Percentiles rank a stretch among this genome's conserved stretches.
Evolutionary conservation across 352 stramenopile species (phyloP).

Genomic region (Blastocystis sp.): DNA sequence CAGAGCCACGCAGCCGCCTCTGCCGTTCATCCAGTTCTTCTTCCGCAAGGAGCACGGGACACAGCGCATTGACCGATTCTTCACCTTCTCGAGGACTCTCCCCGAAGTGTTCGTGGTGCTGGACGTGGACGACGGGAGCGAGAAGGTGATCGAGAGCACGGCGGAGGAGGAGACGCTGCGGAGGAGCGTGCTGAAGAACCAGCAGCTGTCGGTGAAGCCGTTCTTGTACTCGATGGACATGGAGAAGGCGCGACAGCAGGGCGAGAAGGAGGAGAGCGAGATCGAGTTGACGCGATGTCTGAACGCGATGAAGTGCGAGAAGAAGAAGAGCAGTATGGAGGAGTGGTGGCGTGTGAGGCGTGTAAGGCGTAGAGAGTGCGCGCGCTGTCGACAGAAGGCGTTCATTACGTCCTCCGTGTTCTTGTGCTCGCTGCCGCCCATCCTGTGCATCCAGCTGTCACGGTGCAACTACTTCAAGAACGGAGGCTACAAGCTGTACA

Average conservation of each 20-base stretch:
- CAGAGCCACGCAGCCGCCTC: neutral
- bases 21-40: neutral
- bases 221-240: conserved; percentile 5
- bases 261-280: neutral
- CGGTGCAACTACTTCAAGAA: neutral
- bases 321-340: neutral
- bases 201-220: neutral
- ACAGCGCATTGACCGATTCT: neutral
- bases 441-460: conserved; percentile 7
- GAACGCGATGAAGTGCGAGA: neutral
- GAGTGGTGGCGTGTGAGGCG: neutral
- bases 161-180: neutral
- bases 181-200: neutral
- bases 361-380: neutral
- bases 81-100: neutral
- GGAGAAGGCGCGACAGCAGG: neutral
- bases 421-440: conserved; percentile 9
- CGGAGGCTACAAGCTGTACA: neutral
- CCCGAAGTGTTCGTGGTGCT: neutral
- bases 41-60: conserved; percentile 5
- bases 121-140: conserved; percentile 15
- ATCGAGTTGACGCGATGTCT: neutral
- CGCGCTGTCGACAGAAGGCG: neutral
- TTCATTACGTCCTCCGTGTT: neutral
- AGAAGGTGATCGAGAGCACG: neutral